Evolutionary conservation across 345 rosid species (phyloP).

Genomic region (Arabidopsis arenosa): DNA sequence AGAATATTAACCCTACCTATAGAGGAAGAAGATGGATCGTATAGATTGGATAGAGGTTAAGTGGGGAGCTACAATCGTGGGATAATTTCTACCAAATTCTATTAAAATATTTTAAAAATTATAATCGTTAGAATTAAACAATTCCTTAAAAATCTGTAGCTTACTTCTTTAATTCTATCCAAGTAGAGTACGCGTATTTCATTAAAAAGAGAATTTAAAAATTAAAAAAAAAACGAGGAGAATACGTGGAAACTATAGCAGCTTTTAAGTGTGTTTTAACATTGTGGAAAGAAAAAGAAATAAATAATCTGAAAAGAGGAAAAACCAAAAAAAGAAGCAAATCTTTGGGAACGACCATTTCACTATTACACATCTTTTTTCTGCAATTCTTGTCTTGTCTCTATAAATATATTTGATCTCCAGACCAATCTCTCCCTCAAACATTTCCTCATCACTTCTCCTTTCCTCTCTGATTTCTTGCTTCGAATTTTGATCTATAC

Average conservation of each 20-base stretch:
- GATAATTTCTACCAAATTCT: too few species aligned
- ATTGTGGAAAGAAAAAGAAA: neutral
- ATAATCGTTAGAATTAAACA: too few species aligned
- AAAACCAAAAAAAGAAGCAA: conserved; percentile 1
- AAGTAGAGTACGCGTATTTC: conserved; percentile 25
- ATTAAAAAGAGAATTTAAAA: neutral
- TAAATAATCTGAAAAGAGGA: neutral
- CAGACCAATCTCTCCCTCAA: conserved; percentile 22
- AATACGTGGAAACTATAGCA: conserved; percentile 33
- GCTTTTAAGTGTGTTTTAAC: neutral
- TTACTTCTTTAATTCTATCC: too few species aligned
- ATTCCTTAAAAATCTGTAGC: too few species aligned
- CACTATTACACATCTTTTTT: conserved; percentile 24
- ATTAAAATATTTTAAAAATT: too few species aligned
- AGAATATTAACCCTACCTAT: too few species aligned
- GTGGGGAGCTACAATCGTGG: too few species aligned
- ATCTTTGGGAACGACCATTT: conserved; percentile 38
- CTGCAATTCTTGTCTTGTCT: conserved; percentile 8
- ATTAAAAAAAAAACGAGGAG: neutral
- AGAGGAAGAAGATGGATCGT: too few species aligned
- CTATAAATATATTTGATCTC: conserved; percentile 44
- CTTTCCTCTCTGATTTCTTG: conserved; percentile 7
- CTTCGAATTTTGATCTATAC: neutral
- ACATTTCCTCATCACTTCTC: conserved; percentile 25
- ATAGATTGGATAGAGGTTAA: too few species aligned